phyloP scores from a whole-genome alignment of 2,329 filamentous ascomycete genomes.

The Exophiala sp. region DNA sequence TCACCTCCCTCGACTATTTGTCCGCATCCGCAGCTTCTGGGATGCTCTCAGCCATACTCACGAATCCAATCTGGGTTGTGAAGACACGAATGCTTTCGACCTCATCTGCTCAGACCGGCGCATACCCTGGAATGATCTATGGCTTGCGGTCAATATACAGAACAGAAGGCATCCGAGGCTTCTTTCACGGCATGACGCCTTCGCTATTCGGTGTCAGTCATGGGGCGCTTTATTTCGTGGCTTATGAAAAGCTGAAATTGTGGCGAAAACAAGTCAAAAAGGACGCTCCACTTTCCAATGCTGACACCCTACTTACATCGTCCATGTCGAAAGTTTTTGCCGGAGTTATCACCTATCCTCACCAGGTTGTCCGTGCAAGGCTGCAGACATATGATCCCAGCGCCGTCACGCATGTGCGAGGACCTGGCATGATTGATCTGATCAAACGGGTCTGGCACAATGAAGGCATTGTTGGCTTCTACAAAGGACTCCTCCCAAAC shows the following conservation, averaged over 20 bases:
- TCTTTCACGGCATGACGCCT: constrained; percentile 83
- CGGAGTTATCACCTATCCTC: constrained; percentile 87
- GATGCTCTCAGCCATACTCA: constrained; percentile 72
- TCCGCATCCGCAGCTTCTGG: constrained; percentile 68
- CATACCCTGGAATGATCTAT: constrained; percentile 73
- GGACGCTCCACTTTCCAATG: constrained; percentile 55
- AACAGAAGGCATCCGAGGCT: constrained; percentile 71
- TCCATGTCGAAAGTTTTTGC: constrained; percentile 81
- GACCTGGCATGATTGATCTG: constrained; percentile 63
- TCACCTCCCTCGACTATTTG: constrained; percentile 71
- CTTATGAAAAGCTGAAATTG: constrained; percentile 72
- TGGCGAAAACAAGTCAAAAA: constrained; percentile 31
- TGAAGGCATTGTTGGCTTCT: constrained; percentile 81
- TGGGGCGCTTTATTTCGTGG: constrained; percentile 91
- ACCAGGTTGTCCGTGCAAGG: constrained; percentile 84
- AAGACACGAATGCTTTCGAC: constrained; percentile 96
- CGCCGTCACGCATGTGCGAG: constrained; percentile 8
- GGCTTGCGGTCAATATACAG: constrained; percentile 65
- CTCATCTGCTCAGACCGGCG: constrained; percentile 67
- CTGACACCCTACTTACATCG: constrained; percentile 77
- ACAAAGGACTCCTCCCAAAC: constrained; percentile 84
- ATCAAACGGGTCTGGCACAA: constrained; percentile 69
- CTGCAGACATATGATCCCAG: constrained; percentile 74
- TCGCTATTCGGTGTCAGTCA: constrained; percentile 84
- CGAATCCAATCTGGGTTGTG: constrained; percentile 96